Conservation (phyloP, 129 eudicot species). For the carrot (Daucus carota) region DH1_v3.0 NC_030381.2:30162001-30162500, state of each 20-base stretch:
- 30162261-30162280: background rate
- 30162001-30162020: background rate
- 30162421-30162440: background rate
- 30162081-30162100: background rate
- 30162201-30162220: too few species aligned
- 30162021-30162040: background rate
- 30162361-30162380: slow-evolving; percentile 3
- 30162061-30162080: background rate
- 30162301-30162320: background rate
- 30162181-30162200: background rate
- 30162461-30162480: background rate
- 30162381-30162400: slow-evolving; percentile 1
- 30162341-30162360: background rate
- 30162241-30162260: background rate
- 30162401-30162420: background rate
- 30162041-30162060: background rate
- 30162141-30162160: too few species aligned
- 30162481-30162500: background rate
- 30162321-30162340: background rate
- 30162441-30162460: background rate
- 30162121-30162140: background rate
- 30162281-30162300: background rate
- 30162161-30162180: background rate
- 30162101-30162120: slow-evolving; percentile 8
- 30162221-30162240: too few species aligned